These are phyloP conservation scores for Dicorynia guianensis DNA, from an alignment of 306 rosid species.

Conservation along the genomic window DNA sequence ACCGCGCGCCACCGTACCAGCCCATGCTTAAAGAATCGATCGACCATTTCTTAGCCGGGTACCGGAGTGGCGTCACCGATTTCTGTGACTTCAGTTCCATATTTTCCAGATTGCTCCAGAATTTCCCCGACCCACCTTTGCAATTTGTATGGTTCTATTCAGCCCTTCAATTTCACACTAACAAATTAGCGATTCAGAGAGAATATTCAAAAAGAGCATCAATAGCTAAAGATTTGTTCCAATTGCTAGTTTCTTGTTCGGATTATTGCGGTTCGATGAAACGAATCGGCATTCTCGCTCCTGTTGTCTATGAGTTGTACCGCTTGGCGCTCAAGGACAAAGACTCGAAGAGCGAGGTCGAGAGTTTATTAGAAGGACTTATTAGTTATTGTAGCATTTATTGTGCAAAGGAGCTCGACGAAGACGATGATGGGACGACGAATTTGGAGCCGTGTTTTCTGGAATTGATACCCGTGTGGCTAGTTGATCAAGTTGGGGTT, in stretches of 20 bases:
- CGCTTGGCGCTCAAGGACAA: constrained; percentile 33
- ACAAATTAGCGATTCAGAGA: constrained; percentile 22
- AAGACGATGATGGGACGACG: constrained; percentile 19
- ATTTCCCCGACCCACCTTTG: constrained; percentile 56
- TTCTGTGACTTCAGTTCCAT: constrained; percentile 60
- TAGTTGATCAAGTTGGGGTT: constrained; percentile 47
- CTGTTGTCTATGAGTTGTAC: constrained; percentile 53
- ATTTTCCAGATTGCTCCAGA: constrained; percentile 58
- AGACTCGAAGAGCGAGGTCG: constrained; percentile 42
- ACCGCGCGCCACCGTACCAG: constrained; percentile 33
- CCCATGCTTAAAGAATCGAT: constrained; percentile 68
- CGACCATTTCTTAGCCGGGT: constrained; percentile 56
- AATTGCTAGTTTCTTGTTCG: constrained; percentile 58
- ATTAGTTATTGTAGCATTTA: constrained; percentile 64
- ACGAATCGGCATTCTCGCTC: constrained; percentile 64
- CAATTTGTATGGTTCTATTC: constrained; percentile 71
- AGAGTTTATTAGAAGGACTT: constrained; percentile 59
- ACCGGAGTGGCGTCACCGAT: constrained; percentile 61
- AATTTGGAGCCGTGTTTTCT: constrained; percentile 48
- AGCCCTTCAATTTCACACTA: constrained; percentile 57
- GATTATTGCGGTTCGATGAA: constrained; percentile 45
- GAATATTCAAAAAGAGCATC: constrained; percentile 37
- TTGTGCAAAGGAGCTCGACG: constrained; percentile 44
- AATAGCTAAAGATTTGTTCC: constrained; percentile 56
- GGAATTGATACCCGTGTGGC: constrained; percentile 66